These are phyloP conservation scores for Emergomyces orientalis DNA, from an alignment of 2,329 filamentous ascomycete genomes.

Conservation along the genomic window DNA sequence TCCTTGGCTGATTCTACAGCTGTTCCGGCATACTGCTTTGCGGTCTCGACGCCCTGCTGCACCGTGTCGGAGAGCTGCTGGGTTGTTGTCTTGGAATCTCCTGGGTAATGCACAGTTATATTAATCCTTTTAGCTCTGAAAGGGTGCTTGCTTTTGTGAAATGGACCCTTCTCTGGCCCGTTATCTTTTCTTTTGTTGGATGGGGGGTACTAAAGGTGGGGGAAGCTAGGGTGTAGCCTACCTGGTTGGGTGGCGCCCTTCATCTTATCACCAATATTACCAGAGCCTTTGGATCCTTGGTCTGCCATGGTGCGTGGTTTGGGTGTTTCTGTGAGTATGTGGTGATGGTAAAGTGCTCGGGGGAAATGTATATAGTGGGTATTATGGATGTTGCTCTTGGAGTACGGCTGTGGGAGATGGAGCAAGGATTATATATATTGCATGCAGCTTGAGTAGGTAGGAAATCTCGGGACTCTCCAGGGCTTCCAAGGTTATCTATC, in stretches of 20 bases:
- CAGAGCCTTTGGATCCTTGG: neutral
- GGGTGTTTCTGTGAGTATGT: neutral
- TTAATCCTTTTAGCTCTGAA: neutral
- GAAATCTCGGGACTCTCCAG: neutral
- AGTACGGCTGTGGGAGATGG: neutral
- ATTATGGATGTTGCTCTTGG: neutral
- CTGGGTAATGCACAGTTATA: slow-evolving; percentile 2
- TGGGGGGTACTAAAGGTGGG: neutral
- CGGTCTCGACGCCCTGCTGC: slow-evolving; percentile 10
- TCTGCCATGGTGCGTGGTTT: neutral
- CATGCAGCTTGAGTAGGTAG: neutral
- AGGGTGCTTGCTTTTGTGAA: neutral
- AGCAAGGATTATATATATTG: neutral
- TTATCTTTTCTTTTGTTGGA: neutral
- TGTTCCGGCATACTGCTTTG: slow-evolving; percentile 10
- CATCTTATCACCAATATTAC: neutral
- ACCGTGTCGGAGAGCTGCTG: slow-evolving; percentile 14
- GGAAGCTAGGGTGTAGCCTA: neutral
- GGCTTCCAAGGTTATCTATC: neutral
- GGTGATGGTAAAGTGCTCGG: neutral
- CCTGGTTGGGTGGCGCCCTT: slow-evolving; percentile 1
- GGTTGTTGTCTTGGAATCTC: slow-evolving; percentile 16
- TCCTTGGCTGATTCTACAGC: slow-evolving; percentile 14
- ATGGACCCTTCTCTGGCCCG: neutral
- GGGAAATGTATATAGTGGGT: neutral